phyloP scores from a whole-genome alignment of 1,284 basidiomycete species.

The Farysia itapuensis region DNA sequence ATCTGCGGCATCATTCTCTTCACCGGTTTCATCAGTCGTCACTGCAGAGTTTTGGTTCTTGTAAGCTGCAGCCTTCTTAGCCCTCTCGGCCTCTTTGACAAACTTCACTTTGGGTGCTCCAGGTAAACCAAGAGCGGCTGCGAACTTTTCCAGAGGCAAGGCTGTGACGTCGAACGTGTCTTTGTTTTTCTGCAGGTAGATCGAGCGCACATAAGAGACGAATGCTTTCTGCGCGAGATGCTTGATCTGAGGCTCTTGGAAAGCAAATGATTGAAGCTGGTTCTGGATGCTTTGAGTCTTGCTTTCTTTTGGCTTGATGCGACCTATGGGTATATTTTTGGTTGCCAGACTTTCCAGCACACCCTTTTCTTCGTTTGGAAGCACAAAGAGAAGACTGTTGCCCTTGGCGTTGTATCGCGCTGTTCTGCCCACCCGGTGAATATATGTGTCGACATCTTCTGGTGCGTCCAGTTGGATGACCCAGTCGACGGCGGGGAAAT shows the following conservation, averaged over 20 bases:
- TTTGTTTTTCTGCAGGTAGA: conserved; percentile 93
- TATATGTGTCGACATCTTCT: conserved; percentile 97
- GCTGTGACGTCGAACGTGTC: conserved; percentile 82
- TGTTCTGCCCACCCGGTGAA: conserved; percentile 93
- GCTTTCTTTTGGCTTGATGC: conserved; percentile 87
- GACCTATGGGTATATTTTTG: conserved; percentile 70
- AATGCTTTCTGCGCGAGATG: conserved; percentile 96
- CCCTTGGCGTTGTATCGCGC: conserved; percentile 90
- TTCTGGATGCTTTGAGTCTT: conserved; percentile 84
- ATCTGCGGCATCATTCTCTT: conserved; percentile 44
- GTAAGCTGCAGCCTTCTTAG: conserved; percentile 69
- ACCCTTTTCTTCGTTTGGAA: conserved; percentile 89
- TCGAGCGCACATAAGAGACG: conserved; percentile 89
- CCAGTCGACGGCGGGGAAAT: conserved; percentile 97
- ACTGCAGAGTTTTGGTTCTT: conserved; percentile 22
- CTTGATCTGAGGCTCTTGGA: conserved; percentile 95
- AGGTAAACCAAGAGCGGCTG: conserved; percentile 85
- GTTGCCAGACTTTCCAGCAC: conserved; percentile 73
- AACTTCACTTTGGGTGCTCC: conserved; percentile 97
- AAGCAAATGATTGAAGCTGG: conserved; percentile 87
- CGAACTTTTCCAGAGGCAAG: conserved; percentile 80
- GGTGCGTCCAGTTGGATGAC: conserved; percentile 96
- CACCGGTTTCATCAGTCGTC: conserved; percentile 54
- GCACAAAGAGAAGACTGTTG: conserved; percentile 78
- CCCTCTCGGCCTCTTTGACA: conserved; percentile 71